Percentiles rank a stretch among this genome's conserved stretches.
Evolutionary conservation across 2,329 filamentous ascomycete species (phyloP).

Genomic region (Phoma sp.): DNA sequence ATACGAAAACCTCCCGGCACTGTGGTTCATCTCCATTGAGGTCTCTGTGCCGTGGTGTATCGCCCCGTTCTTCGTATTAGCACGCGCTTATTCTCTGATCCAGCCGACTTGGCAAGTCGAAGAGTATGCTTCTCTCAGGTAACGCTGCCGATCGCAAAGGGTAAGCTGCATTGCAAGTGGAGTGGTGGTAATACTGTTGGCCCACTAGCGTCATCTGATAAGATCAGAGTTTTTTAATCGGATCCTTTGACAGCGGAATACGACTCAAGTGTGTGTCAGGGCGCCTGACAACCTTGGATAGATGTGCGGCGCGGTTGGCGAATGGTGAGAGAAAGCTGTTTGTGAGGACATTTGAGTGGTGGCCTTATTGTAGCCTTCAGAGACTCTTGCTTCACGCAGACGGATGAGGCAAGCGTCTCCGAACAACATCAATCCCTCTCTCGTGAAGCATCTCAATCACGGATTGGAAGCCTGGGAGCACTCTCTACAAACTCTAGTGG

Average conservation of each 20-base stretch:
- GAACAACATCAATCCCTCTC: not conserved
- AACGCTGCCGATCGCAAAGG: constrained; percentile 1
- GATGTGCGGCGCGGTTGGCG: not conserved
- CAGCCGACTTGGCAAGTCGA: constrained; percentile 3
- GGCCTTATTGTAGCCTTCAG: not conserved
- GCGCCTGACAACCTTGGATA: not conserved
- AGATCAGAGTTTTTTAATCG: constrained; percentile 5
- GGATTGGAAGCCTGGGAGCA: not conserved
- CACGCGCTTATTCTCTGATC: not conserved
- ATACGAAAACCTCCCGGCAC: not conserved
- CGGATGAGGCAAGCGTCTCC: not conserved
- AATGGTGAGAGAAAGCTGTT: not conserved
- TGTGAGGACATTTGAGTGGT: not conserved
- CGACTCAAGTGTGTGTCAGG: not conserved
- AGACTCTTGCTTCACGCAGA: not conserved
- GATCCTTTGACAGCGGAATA: not conserved
- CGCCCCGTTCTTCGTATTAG: not conserved
- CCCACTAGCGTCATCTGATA: constrained; percentile 11
- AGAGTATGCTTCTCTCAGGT: not conserved
- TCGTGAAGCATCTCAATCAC: not conserved
- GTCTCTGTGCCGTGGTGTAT: not conserved
- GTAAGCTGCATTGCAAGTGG: constrained; percentile 10
- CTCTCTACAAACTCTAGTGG: not conserved
- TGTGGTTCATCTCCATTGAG: not conserved
- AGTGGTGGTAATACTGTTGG: not conserved